Evolutionary conservation across 805 yeast species (phyloP), one percentile per base, ranked within the genome.

Genomic region (Peterozyma xylosa): DNA sequence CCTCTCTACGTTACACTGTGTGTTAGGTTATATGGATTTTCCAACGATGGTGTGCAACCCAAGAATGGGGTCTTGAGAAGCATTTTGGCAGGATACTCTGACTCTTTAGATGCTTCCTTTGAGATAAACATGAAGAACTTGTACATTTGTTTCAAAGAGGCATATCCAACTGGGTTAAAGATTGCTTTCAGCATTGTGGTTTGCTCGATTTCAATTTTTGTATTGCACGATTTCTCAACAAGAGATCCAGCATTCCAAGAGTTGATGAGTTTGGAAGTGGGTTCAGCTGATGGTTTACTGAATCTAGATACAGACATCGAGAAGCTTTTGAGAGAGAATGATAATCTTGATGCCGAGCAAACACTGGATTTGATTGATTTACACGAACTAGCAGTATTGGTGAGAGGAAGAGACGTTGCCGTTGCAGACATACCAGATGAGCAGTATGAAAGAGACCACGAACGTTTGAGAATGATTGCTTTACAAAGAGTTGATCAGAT

Each of bases 181-280:
- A 70, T 71, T 45, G 59, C 79, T 3, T 10, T 70, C 1, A 54
- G 68, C 27, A 62, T 71, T 16, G 58, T 73, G 2, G 45, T 70
- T 3, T 58, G 72, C 21, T 71, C 67, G 45, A 48, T 75, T 14
- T 71, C 77, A 5, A 45, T 78, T 6, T 74, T 76, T 54, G 65
- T 80, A 17, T 79, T 74, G 48, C 84, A 82, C 55, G 89, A 83
- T 51, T 79, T 84, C 78, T 82, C 84, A 13, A 75, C 77, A 1
- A 66, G 79, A 43, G 95, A 85, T 57, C 78, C 80, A 39, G 88
- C 87, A 0, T 82, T 81, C 57, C 59, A 66, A 29, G 78, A 76
- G 54, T 68, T 82, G 56, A 64, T 84, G 14, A 57, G 71, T 42
- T 76, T 69, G 49, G 74, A 72, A 46, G 74, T 85, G 38, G 93